These are phyloP conservation scores for Nigrospora sphaerica DNA, from an alignment of 2,329 filamentous ascomycete species.

Conservation along the genomic window DNA sequence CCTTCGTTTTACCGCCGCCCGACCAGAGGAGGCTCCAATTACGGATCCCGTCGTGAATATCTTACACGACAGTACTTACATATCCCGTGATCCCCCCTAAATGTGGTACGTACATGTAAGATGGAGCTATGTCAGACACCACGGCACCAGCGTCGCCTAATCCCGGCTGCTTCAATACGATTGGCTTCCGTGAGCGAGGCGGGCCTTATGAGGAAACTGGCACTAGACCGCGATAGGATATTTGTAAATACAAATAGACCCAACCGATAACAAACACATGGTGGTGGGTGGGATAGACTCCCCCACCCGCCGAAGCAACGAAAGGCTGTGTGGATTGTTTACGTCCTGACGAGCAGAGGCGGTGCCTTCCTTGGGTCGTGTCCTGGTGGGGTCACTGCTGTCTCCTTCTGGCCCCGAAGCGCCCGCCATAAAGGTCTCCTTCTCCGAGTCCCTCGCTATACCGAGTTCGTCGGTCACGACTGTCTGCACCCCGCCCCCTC, in stretches of 20 bases:
- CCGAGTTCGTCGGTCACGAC: background rate
- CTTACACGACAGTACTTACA: too few species aligned
- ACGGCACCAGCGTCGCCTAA: too few species aligned
- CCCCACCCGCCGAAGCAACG: constrained; percentile 1
- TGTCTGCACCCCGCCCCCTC: background rate
- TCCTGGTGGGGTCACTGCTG: background rate
- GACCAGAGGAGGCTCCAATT: too few species aligned
- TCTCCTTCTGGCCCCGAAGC: background rate
- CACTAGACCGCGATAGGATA: constrained; percentile 32
- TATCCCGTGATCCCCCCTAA: too few species aligned
- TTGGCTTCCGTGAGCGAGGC: constrained; percentile 12
- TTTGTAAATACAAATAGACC: constrained; percentile 35
- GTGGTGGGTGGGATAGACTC: background rate
- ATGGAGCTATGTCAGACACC: too few species aligned
- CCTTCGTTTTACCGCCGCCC: too few species aligned
- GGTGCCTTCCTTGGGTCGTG: background rate
- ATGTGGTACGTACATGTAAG: too few species aligned
- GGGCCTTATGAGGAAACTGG: constrained; percentile 6
- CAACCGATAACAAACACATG: too few species aligned
- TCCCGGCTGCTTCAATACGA: constrained; percentile 1
- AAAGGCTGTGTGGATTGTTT: constrained; percentile 7
- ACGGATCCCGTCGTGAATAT: too few species aligned
- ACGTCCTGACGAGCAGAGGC: background rate
- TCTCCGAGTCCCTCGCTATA: background rate
- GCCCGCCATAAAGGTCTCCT: too few species aligned